These are phyloP conservation scores for Trapa incisa DNA, from an alignment of 345 rosid genomes.

Conservation along the genomic window DNA sequence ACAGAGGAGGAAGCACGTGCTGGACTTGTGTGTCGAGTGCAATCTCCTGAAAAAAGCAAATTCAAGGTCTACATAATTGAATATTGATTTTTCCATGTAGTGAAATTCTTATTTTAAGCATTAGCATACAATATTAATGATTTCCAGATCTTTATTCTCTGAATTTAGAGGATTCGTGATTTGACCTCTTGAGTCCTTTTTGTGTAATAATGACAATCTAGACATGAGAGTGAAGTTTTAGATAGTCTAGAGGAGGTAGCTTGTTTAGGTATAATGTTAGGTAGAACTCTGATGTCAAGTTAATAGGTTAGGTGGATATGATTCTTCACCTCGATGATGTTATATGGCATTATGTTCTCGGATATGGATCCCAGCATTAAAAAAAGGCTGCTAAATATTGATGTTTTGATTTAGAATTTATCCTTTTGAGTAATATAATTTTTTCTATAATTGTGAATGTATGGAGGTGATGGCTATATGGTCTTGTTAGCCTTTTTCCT, in stretches of 20 bases:
- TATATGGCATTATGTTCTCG: background rate
- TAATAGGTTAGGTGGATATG: background rate
- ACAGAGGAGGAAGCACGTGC: slow-evolving; percentile 80
- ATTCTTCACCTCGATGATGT: background rate
- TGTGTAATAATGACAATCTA: background rate
- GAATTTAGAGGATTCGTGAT: background rate
- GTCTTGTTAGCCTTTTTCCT: background rate
- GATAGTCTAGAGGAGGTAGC: background rate
- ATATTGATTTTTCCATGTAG: background rate
- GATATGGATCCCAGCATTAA: background rate
- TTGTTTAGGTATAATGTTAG: background rate
- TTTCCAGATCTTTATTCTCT: background rate
- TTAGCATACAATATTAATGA: too few species aligned
- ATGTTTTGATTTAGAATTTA: background rate
- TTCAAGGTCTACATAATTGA: slow-evolving; percentile 53
- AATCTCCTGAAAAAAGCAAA: slow-evolving; percentile 94
- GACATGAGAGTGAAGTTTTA: background rate
- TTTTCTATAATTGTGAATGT: background rate
- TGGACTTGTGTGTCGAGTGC: slow-evolving; percentile 84
- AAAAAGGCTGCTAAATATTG: background rate
- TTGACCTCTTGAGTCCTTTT: background rate
- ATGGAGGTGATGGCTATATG: background rate
- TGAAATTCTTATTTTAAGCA: background rate
- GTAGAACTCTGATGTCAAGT: background rate
- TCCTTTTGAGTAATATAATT: background rate